These are phyloP conservation scores for Musa acuminata DNA, from an alignment of 176 grass and related monocot species.

Conservation along the genomic window DNA sequence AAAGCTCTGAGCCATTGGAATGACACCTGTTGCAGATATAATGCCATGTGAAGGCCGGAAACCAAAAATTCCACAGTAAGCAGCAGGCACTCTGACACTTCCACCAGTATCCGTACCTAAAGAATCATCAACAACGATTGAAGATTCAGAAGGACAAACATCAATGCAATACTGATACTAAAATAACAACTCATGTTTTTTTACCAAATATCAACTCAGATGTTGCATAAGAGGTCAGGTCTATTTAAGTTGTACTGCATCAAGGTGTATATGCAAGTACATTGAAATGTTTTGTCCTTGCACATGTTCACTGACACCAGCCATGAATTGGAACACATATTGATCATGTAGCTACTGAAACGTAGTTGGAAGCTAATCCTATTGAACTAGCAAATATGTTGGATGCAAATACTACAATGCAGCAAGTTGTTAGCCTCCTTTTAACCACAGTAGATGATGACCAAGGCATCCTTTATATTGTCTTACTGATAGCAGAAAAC, in stretches of 20 bases:
- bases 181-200: background rate
- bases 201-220: background rate
- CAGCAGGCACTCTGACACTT: conserved; percentile 77
- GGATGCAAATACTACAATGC: too few species aligned
- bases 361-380: too few species aligned
- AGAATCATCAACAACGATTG: conserved; percentile 1
- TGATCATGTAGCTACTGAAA: too few species aligned
- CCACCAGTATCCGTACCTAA: conserved; percentile 81
- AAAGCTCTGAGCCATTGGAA: conserved; percentile 74
- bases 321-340: background rate
- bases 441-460: too few species aligned
- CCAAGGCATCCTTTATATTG: too few species aligned
- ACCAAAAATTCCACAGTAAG: conserved; percentile 81
- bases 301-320: background rate
- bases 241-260: background rate
- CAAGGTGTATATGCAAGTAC: too few species aligned
- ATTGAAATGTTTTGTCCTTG: background rate
- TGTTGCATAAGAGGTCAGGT: background rate
- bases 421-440: too few species aligned
- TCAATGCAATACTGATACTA: background rate
- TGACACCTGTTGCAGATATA: conserved; percentile 36
- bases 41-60: conserved; percentile 70
- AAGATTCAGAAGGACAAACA: background rate
- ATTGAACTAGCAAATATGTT: too few species aligned
- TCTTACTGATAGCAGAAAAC: too few species aligned